Evolutionary conservation across 2,329 filamentous ascomycete species (phyloP).

Genomic region (Phaeoacremonium minimum): DNA sequence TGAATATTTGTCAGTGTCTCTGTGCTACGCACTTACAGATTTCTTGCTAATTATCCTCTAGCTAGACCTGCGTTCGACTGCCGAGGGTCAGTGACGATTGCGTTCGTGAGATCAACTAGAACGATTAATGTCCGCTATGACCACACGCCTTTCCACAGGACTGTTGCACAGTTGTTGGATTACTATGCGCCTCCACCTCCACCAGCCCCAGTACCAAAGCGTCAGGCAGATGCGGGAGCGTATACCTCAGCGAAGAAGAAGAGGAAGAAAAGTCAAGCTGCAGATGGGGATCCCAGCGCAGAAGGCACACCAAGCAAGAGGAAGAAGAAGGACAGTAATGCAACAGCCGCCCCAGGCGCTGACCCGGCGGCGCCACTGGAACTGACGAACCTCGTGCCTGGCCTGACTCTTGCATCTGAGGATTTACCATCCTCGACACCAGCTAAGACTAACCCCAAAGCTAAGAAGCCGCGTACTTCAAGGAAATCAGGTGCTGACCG

Average conservation of each 20-base stretch:
- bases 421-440: conserved; percentile 13
- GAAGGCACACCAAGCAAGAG: conserved; percentile 16
- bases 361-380: conserved; percentile 6
- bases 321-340: conserved; percentile 19
- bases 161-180: conserved; percentile 44
- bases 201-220: conserved; percentile 17
- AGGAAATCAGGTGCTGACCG: conserved; percentile 3
- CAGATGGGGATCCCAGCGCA: conserved; percentile 7
- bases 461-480: conserved; percentile 13
- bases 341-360: conserved; percentile 4
- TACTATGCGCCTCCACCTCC: conserved; percentile 40
- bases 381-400: conserved; percentile 15
- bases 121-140: conserved; percentile 49
- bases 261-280: conserved; percentile 12
- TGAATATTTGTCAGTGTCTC: conserved; percentile 35
- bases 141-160: conserved; percentile 53
- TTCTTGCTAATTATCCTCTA: conserved; percentile 17
- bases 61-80: conserved; percentile 58
- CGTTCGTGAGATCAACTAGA: conserved; percentile 42
- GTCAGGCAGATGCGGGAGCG: conserved; percentile 19
- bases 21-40: no score
- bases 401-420: no score
- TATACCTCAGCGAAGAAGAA: conserved; percentile 18
- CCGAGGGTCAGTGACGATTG: conserved; percentile 43
- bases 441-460: neutral